phyloP scores from a whole-genome alignment of 2,329 filamentous ascomycete species.

The Macroventuria anomochaeta region DNA sequence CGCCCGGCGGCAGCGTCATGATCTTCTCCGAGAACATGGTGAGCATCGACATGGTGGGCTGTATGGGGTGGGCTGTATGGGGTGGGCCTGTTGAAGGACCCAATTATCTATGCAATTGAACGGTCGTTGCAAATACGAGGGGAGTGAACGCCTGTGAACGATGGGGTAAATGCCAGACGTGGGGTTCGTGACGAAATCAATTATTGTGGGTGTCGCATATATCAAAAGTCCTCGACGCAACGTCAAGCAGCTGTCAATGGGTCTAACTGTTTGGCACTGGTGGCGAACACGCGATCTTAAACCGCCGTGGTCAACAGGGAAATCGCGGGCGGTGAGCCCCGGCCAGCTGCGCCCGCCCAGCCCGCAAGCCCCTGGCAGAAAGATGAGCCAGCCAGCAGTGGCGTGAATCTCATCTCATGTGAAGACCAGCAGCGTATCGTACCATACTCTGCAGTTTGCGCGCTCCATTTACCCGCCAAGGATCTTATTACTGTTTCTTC shows the following conservation, averaged over 20 bases:
- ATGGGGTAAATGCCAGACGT: not conserved
- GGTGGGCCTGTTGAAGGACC: conserved; percentile 24
- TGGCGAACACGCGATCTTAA: conserved; percentile 40
- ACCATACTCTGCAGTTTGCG: conserved; percentile 19
- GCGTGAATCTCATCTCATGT: conserved; percentile 43
- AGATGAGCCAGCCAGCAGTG: conserved; percentile 18
- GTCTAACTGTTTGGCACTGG: conserved; percentile 5
- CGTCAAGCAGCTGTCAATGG: conserved; percentile 1
- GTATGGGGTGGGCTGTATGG: conserved; percentile 12
- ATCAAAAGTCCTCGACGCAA: not conserved
- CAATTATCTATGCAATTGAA: not conserved
- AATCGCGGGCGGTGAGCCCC: conserved; percentile 26
- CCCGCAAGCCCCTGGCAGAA: conserved; percentile 14
- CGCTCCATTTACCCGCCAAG: not conserved
- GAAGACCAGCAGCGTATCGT: conserved; percentile 16
- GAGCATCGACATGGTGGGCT: conserved; percentile 28
- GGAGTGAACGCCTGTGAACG: too few species aligned
- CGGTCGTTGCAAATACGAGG: too few species aligned
- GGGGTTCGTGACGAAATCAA: too few species aligned
- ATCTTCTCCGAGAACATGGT: conserved; percentile 37
- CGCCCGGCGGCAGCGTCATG: conserved; percentile 32
- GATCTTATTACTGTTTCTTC: not conserved
- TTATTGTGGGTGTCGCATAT: not conserved
- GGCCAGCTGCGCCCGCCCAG: conserved; percentile 25
- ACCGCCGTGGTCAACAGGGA: conserved; percentile 13